Evolutionary conservation across 2,329 filamentous ascomycete species (phyloP).

Genomic region (Diplodia corticola): DNA sequence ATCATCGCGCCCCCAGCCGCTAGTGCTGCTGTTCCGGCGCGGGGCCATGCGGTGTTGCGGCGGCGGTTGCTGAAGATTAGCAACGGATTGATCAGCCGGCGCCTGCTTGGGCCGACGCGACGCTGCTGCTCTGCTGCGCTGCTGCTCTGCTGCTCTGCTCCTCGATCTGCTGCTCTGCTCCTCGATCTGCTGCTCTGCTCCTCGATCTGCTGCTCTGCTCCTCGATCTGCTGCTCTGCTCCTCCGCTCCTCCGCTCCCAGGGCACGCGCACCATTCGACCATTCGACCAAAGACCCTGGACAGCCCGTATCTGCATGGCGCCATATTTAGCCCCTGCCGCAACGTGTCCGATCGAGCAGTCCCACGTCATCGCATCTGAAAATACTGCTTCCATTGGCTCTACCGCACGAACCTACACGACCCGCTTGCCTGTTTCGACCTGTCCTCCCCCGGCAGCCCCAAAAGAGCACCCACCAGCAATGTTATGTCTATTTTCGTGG

Average conservation of each 20-base stretch:
- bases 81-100: neutral
- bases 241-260: no score
- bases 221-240: no score
- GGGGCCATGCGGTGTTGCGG: no score
- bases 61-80: neutral
- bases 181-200: no score
- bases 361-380: conserved; percentile 2
- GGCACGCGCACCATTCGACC: no score
- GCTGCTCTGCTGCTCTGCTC: no score
- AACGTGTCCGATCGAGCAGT: neutral
- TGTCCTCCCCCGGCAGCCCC: neutral
- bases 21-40: neutral
- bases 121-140: no score
- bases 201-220: no score
- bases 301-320: neutral
- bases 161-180: no score
- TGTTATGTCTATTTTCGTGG: neutral
- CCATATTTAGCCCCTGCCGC: conserved; percentile 2
- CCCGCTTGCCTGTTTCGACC: neutral
- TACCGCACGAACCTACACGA: neutral
- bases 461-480: neutral
- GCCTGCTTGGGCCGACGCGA: neutral
- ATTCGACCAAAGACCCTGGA: no score
- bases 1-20: no score
- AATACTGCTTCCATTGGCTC: neutral